These are phyloP conservation scores for Suzukiozyma palmioleophila DNA, from an alignment of 1,139 yeast species.

Conservation along the genomic window DNA sequence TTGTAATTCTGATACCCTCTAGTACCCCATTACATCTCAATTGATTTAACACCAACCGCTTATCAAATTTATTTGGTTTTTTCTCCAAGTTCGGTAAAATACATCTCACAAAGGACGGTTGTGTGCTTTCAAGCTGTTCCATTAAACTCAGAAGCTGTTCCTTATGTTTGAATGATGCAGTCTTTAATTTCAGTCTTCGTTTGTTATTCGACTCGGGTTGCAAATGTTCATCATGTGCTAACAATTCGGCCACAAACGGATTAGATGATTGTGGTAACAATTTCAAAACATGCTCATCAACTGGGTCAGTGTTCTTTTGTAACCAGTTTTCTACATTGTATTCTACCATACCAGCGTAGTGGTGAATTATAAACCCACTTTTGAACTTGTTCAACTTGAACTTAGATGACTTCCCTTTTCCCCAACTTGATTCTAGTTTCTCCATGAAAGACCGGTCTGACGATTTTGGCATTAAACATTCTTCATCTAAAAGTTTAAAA, in stretches of 20 bases:
- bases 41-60: slow-evolving; percentile 77
- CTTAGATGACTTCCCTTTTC: slow-evolving; percentile 50
- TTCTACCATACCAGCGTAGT: slow-evolving; percentile 94
- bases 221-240: slow-evolving; percentile 20
- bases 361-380: slow-evolving; percentile 75
- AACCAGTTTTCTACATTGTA: slow-evolving; percentile 92
- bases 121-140: slow-evolving; percentile 72
- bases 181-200: slow-evolving; percentile 45
- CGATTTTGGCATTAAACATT: slow-evolving; percentile 90
- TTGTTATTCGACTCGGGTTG: slow-evolving; percentile 6
- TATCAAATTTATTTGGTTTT: slow-evolving; percentile 68
- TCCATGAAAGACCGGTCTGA: slow-evolving; percentile 81
- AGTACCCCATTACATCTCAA: slow-evolving; percentile 95
- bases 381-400: slow-evolving; percentile 67
- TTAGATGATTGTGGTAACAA: slow-evolving; percentile 56
- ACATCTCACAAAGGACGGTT: slow-evolving; percentile 96
- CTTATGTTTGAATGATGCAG: slow-evolving; percentile 83
- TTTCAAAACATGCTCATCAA: slow-evolving; percentile 68
- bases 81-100: slow-evolving; percentile 85
- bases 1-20: slow-evolving; percentile 94
- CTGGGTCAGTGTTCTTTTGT: slow-evolving; percentile 91
- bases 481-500: slow-evolving; percentile 88
- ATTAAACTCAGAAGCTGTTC: slow-evolving; percentile 74
- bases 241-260: slow-evolving; percentile 34
- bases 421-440: slow-evolving; percentile 65